Evolutionary conservation across 2,329 filamentous ascomycete genomes (phyloP).

Genomic region (Diatrype stigma): DNA sequence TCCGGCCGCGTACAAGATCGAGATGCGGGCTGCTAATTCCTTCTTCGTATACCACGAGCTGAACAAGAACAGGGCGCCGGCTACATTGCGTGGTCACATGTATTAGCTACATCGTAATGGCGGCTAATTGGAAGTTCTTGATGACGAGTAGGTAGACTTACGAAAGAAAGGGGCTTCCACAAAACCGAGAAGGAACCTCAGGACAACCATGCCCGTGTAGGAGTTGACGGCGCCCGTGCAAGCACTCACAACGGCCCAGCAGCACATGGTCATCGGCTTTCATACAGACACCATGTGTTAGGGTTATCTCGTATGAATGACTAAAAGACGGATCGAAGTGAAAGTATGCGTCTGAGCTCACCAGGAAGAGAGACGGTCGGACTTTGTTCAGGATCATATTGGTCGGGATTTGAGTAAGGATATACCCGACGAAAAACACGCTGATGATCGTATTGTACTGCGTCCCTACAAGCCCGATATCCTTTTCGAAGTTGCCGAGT

Average conservation of each 20-base stretch:
- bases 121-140: neutral
- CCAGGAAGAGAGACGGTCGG: neutral
- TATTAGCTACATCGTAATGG: no score
- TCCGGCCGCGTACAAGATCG: neutral
- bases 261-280: neutral
- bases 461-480: neutral
- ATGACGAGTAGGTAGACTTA: neutral
- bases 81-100: neutral
- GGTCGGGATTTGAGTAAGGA: neutral
- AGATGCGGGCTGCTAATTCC: neutral
- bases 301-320: no score
- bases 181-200: neutral
- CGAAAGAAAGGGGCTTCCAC: neutral
- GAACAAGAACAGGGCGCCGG: neutral
- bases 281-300: no score
- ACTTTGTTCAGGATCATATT: neutral
- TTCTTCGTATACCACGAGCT: neutral
- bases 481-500: neutral
- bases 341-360: no score
- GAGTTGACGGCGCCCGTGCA: neutral
- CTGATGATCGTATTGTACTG: neutral
- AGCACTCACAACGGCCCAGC: neutral
- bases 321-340: no score
- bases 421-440: neutral
- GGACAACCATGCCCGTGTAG: neutral